Percentiles rank a stretch among this genome's conserved stretches.
These are phyloP conservation scores for Akanthomyces muscarius DNA, from an alignment of 2,329 filamentous ascomycete species.

Conservation along the genomic window DNA sequence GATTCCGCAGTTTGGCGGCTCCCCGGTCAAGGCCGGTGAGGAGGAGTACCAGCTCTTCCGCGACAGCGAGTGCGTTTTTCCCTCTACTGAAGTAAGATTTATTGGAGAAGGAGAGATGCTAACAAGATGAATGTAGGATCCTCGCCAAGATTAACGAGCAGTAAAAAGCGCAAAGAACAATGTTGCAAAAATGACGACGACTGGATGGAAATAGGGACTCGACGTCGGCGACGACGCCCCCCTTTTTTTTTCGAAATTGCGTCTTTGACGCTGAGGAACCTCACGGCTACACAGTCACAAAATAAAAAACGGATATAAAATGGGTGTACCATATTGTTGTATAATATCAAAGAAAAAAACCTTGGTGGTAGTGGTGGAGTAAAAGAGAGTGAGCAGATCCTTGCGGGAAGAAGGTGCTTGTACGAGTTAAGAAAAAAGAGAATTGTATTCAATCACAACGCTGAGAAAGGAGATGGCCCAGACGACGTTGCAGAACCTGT, in stretches of 20 bases:
- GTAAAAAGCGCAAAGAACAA: slow-evolving; percentile 19
- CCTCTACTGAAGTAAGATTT: neutral
- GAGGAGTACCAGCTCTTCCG: slow-evolving; percentile 95
- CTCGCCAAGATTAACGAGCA: slow-evolving; percentile 99
- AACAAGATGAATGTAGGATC: slow-evolving; percentile 56
- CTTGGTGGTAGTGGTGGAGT: neutral
- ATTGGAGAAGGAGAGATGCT: neutral
- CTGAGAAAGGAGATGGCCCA: neutral
- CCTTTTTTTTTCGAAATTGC: neutral
- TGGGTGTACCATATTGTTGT: slow-evolving; percentile 16
- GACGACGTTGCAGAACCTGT: neutral
- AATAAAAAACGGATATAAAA: neutral
- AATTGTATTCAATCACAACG: neutral
- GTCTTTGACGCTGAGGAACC: neutral
- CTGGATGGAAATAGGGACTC: slow-evolving; percentile 13
- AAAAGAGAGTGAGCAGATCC: neutral
- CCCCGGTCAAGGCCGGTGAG: slow-evolving; percentile 93
- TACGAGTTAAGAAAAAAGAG: slow-evolving; percentile 6
- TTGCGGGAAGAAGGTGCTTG: neutral
- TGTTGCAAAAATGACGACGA: slow-evolving; percentile 21
- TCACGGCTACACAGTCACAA: neutral
- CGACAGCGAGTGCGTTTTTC: slow-evolving; percentile 83
- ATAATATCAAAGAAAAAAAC: slow-evolving; percentile 1
- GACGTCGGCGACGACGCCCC: neutral
- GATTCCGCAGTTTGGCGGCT: slow-evolving; percentile 95